Evolutionary conservation across 192 early-diverging fungal genomes (phyloP).

Genomic region (Umbelopsis vinacea): DNA sequence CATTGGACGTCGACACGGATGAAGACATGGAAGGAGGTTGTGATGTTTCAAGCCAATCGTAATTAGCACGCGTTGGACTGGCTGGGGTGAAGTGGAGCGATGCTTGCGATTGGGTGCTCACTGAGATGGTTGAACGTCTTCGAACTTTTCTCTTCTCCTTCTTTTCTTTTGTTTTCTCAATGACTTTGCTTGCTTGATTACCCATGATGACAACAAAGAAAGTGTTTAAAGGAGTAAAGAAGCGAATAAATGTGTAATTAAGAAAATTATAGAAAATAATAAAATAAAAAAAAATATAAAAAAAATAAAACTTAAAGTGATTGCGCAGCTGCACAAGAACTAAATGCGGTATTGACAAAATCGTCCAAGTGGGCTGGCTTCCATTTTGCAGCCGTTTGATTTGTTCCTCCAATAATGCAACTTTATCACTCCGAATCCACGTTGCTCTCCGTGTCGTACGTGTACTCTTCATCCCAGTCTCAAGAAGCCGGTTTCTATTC

Average conservation of each 20-base stretch:
- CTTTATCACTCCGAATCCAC: slow-evolving; percentile 6
- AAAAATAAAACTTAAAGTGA: neutral
- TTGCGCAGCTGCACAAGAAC: slow-evolving; percentile 13
- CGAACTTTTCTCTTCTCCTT: slow-evolving; percentile 6
- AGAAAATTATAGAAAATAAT: neutral
- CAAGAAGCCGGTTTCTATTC: neutral
- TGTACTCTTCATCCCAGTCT: neutral
- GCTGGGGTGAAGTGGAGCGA: slow-evolving; percentile 12
- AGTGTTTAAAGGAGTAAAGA: too few relatives aligned
- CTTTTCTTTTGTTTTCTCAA: slow-evolving; percentile 32
- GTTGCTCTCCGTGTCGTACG: neutral
- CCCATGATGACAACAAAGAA: slow-evolving; percentile 29
- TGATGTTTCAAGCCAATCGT: slow-evolving; percentile 35
- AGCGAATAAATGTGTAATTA: neutral
- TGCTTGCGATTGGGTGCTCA: slow-evolving; percentile 16
- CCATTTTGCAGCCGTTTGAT: neutral
- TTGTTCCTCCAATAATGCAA: slow-evolving; percentile 16
- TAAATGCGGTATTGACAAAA: slow-evolving; percentile 1
- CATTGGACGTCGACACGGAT: neutral
- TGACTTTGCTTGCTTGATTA: slow-evolving; percentile 39
- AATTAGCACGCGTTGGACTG: slow-evolving; percentile 29
- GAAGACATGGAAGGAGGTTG: slow-evolving; percentile 7
- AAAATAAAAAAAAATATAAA: neutral
- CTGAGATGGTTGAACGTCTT: slow-evolving; percentile 22
- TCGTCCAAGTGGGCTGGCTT: neutral